Base-by-base conservation (phyloP, 768 basidiomycete species). In the Lactarius vividus region DNA sequence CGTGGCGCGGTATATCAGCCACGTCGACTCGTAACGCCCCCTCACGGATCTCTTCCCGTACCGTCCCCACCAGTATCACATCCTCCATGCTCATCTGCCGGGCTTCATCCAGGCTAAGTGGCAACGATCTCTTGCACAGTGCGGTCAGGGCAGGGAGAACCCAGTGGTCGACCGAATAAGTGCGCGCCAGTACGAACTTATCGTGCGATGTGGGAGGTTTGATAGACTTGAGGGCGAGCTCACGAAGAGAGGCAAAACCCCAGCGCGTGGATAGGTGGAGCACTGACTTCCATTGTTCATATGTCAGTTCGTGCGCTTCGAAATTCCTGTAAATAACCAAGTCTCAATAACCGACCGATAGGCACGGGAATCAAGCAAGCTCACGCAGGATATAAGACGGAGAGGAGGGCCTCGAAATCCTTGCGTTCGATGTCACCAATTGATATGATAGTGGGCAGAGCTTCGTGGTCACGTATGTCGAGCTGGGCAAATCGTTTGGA, bases 361-460 rank as follows among this genome's bases (percentile, higher is more conserved):
- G 49, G 44, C 5, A 23, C 8, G 26, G n/a, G 44, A 35, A 33
- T 3, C 31, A 5, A 20, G 1, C 26, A 52, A 49, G 59, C 69
- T 61, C 39, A 71, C 70, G 39, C 23, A 23, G 70, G 70, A 39
- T 71, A 71, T 39, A 71, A 20, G 37, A 71, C 42, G 4, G 66
- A 71, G 44, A 71, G 69, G 40, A 70, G 61, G 0, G 68, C 64
- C 9, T 70, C 70, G 8, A 70, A 69, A 7, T 69, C 70, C 15
- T n/a, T 59, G 18, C 58, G 29, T 44, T 66, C 60, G 29, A 69
- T n/a, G 11, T 62, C 67, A 11, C 35, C 20, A 10, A 69, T 29
- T 18, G 59, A 55, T 26, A 69, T 39, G 53, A 64, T 13, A 3
- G 42, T 68, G 29, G n/a, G 28, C 13, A 63, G 46, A 10, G 63